These are phyloP conservation scores for Flaveria trinervia DNA, from an alignment of 129 eudicot genomes.

Conservation along the genomic window DNA sequence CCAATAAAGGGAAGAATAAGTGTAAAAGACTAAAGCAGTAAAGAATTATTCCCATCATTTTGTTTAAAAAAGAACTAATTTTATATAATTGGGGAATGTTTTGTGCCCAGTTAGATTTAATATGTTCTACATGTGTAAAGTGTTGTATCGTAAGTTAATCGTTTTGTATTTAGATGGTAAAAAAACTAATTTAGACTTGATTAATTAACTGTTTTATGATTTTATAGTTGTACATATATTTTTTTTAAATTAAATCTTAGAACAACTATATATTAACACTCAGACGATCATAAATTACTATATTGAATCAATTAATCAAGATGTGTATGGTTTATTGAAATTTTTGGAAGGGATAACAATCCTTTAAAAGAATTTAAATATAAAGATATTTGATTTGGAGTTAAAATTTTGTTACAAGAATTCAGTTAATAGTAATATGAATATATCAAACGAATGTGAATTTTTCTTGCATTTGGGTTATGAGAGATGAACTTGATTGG, in stretches of 20 bases:
- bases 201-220: not conserved
- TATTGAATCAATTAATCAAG: too few relatives aligned
- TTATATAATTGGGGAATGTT: not conserved
- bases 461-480: too few relatives aligned
- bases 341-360: too few relatives aligned
- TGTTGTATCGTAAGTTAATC: not conserved
- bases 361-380: too few relatives aligned
- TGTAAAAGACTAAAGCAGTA: slow-evolving; percentile 33
- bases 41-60: slow-evolving; percentile 20
- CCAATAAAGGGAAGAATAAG: slow-evolving; percentile 28
- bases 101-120: not conserved
- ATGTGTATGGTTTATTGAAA: too few relatives aligned
- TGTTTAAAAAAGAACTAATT: too few relatives aligned
- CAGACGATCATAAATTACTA: not conserved
- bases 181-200: not conserved
- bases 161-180: not conserved
- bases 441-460: too few relatives aligned
- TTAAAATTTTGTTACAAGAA: too few relatives aligned
- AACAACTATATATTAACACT: not conserved
- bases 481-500: too few relatives aligned
- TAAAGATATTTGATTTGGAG: too few relatives aligned
- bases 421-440: too few relatives aligned
- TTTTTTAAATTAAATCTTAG: too few relatives aligned
- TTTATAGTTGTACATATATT: not conserved
- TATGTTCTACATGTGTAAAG: not conserved